Evolutionary conservation across 768 basidiomycete species (phyloP), one percentile per base, ranked within the genome.

Genomic region (Auricularia sp.): DNA sequence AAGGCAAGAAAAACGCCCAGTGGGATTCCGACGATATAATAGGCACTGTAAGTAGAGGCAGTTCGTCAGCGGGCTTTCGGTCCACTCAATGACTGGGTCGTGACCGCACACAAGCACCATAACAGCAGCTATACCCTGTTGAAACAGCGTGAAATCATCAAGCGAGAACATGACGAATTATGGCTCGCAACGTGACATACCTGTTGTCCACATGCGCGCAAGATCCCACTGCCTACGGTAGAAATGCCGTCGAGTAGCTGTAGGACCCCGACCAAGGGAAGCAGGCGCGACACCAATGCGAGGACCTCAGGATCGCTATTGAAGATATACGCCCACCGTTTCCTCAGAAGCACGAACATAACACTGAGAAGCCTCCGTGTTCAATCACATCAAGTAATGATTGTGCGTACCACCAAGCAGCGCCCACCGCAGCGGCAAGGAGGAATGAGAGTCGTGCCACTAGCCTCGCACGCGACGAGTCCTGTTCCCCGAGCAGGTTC

Each of bases 11-110:
- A 90, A 61, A 93, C 75, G 14, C 91, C 94, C 56, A 91, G 77
- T 0, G 93, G 93, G 61, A 96, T 87, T 35, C 91, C 91, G 66
- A 94, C 75, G 64, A 87, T 74, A 69, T 96, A 94, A 74, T 94
- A 94, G 2, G 88, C 86, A 61, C 83, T 83, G 70, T 3, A 44
- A 66, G 16, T n/a, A 69, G 36, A 5, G 51, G 56, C 18, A 64
- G 51, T 29, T 70, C 60, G 67, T 56, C 42, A 66, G 29, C 29
- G 29, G 29, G 29, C 29, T 29, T 29, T 14, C 3, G 8, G 35
- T 64, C 11, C 53, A 29, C 34, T 14, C 35, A 61, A 42, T 1
- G 62, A 64, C 7, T 14, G 39, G 12, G 7, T 14, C 7, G 39
- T 8, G 7, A 34, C 44, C 34, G 29, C 5, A 44, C n/a, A 36